phyloP scores from a whole-genome alignment of 331 rosid species.

The Erythrophleum ivorense region DNA sequence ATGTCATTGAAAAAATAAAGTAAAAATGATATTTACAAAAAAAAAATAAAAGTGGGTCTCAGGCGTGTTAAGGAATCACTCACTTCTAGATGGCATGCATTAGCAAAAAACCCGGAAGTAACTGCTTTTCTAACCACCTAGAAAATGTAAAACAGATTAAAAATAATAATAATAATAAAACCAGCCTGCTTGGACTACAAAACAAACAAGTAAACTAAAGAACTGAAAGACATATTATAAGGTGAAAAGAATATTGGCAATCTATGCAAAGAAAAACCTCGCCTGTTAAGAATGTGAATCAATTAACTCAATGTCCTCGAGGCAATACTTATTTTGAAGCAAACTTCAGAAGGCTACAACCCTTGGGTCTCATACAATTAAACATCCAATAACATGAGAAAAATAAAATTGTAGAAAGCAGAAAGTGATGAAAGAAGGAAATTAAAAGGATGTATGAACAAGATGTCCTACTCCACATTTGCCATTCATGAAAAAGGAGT shows the following conservation, averaged over 20 bases:
- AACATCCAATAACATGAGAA: not conserved
- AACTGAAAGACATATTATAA: constrained; percentile 1
- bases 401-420: not conserved
- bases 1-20: constrained; percentile 10
- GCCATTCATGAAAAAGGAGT: not conserved
- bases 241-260: constrained; percentile 11
- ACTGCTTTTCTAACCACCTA: constrained; percentile 87
- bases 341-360: not conserved
- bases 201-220: not conserved
- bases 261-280: not conserved
- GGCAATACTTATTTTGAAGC: not conserved
- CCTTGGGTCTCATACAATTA: not conserved
- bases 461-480: not conserved
- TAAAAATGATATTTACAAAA: constrained; percentile 5
- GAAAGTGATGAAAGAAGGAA: not conserved
- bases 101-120: constrained; percentile 82
- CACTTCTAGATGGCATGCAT: constrained; percentile 82
- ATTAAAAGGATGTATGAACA: not conserved
- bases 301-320: not conserved
- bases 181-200: not conserved
- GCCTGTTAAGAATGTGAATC: not conserved
- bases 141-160: not conserved
- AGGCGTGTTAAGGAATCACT: constrained; percentile 36
- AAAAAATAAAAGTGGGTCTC: constrained; percentile 11
- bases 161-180: not conserved